Conservation (phyloP, 1,139 yeast species). For the Blastobotrys elegans region DNA sequence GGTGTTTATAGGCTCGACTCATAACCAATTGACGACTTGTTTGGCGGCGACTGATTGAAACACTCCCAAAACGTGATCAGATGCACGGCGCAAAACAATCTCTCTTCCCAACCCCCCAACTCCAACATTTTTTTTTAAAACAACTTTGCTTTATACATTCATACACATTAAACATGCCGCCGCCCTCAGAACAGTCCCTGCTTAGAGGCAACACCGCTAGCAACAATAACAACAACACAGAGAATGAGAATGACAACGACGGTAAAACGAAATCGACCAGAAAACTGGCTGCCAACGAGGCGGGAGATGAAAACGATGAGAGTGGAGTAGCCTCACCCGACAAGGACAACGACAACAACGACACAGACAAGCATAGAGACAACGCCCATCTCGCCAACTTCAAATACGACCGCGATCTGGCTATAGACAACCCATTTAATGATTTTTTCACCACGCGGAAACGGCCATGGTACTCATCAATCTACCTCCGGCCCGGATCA, state of each 20-base stretch:
- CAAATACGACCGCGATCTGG: neutral
- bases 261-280: neutral
- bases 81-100: too few relatives aligned
- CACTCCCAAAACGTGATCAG: too few relatives aligned
- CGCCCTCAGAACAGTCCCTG: too few relatives aligned
- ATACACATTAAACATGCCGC: too few relatives aligned
- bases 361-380: neutral
- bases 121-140: too few relatives aligned
- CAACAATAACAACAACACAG: neutral
- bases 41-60: too few relatives aligned
- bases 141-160: too few relatives aligned
- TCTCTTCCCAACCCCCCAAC: too few relatives aligned
- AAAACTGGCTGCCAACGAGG: neutral
- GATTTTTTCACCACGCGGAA: neutral
- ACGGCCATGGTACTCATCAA: constrained; percentile 10
- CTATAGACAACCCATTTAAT: neutral
- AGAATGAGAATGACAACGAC: neutral
- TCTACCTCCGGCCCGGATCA: constrained; percentile 55
- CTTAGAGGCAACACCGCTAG: neutral
- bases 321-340: neutral
- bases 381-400: neutral
- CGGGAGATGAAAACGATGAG: neutral
- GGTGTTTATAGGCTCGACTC: too few relatives aligned
- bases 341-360: neutral
- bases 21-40: too few relatives aligned